Evolutionary conservation across 106 monocot genomes (phyloP).

Genomic region (Dioscorea zingiberensis): DNA sequence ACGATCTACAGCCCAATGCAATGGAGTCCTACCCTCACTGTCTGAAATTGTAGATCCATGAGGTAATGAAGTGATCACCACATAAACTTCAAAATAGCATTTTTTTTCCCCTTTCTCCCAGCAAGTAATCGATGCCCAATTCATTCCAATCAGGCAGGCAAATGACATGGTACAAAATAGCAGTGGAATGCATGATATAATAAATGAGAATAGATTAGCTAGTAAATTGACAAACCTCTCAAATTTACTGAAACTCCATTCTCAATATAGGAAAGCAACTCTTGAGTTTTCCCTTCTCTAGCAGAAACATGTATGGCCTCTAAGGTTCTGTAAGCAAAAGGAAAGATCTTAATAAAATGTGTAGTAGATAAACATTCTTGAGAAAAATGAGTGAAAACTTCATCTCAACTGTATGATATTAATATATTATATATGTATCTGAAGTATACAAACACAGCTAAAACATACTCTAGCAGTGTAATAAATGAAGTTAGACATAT

Average conservation of each 20-base stretch:
- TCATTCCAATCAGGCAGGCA: too few relatives aligned
- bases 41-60: slow-evolving; percentile 29
- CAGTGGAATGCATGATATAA: background rate
- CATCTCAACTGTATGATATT: too few relatives aligned
- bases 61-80: too few relatives aligned
- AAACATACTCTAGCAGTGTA: too few relatives aligned
- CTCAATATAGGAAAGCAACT: slow-evolving; percentile 41
- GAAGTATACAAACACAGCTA: too few relatives aligned
- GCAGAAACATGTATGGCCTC: slow-evolving; percentile 58
- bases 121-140: too few relatives aligned
- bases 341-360: background rate
- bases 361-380: too few relatives aligned
- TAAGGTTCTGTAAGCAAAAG: slow-evolving; percentile 34
- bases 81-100: too few relatives aligned
- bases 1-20: slow-evolving; percentile 99
- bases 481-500: too few relatives aligned
- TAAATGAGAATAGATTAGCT: background rate
- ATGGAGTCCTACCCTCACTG: slow-evolving; percentile 85
- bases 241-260: slow-evolving; percentile 58
- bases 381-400: too few relatives aligned
- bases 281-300: slow-evolving; percentile 66
- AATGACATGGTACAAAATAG: background rate
- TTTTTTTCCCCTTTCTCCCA: too few relatives aligned
- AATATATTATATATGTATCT: too few relatives aligned
- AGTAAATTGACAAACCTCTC: slow-evolving; percentile 37